These are phyloP conservation scores for Saccharomycopsis lassenensis DNA, from an alignment of 805 yeast genomes.

Conservation along the genomic window DNA sequence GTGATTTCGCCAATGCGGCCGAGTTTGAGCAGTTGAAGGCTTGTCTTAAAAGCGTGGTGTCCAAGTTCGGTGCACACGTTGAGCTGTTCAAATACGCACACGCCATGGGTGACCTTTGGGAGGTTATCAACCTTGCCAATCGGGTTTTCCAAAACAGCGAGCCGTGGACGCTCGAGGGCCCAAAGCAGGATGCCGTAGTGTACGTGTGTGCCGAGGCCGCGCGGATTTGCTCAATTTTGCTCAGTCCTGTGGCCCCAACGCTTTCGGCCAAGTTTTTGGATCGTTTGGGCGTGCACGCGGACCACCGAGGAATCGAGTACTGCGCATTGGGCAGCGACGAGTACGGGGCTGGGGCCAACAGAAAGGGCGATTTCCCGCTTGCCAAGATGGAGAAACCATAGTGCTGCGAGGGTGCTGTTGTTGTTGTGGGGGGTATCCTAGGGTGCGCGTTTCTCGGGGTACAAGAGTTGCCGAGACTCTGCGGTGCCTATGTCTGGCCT, in stretches of 20 bases:
- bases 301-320: slow-evolving; percentile 31
- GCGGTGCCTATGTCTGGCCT: too few relatives aligned
- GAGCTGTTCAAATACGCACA: slow-evolving; percentile 39
- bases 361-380: slow-evolving; percentile 40
- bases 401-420: too few relatives aligned
- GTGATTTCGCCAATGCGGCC: not conserved
- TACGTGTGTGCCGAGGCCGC: slow-evolving; percentile 59
- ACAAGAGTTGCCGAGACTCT: too few relatives aligned
- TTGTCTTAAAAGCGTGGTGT: slow-evolving; percentile 27
- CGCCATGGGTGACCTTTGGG: slow-evolving; percentile 52
- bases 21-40: slow-evolving; percentile 21
- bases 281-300: slow-evolving; percentile 42
- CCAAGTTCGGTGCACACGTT: slow-evolving; percentile 34
- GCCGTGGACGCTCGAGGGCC: slow-evolving; percentile 54
- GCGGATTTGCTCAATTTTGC: slow-evolving; percentile 53
- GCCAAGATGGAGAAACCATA: too few relatives aligned
- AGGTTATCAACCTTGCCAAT: slow-evolving; percentile 48
- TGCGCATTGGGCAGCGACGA: slow-evolving; percentile 49
- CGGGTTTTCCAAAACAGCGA: slow-evolving; percentile 52
- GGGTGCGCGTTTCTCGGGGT: too few relatives aligned
- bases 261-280: slow-evolving; percentile 48
- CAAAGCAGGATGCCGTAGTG: slow-evolving; percentile 45
- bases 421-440: too few relatives aligned
- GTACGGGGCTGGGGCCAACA: slow-evolving; percentile 52
- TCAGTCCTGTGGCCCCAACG: slow-evolving; percentile 66